Conservation (phyloP, 2,329 filamentous ascomycete genomes). For the Decorospora gaudefroyi region DNA sequence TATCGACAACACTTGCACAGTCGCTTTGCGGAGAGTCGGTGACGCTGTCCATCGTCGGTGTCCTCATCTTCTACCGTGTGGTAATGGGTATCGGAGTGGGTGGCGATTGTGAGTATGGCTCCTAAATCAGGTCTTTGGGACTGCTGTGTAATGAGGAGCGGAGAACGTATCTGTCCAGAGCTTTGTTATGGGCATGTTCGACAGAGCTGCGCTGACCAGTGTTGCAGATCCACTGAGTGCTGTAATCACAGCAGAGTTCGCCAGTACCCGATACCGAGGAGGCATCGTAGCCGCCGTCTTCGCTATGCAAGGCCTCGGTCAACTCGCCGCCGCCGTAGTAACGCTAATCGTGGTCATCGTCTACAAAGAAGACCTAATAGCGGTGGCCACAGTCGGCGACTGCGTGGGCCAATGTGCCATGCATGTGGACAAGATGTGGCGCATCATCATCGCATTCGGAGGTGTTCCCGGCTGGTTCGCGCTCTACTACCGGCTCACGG, state of each 20-base stretch:
- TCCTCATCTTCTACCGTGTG: slow-evolving; percentile 50
- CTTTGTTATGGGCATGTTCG: no score
- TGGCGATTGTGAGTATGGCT: slow-evolving; percentile 29
- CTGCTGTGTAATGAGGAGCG: no score
- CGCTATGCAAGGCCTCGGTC: slow-evolving; percentile 84
- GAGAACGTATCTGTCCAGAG: no score
- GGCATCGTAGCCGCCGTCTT: slow-evolving; percentile 89
- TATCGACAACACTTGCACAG: slow-evolving; percentile 48
- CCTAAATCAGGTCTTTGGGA: no score
- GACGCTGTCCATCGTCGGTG: slow-evolving; percentile 45
- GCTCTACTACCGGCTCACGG: slow-evolving; percentile 83
- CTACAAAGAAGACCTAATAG: slow-evolving; percentile 67
- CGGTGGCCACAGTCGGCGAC: slow-evolving; percentile 55
- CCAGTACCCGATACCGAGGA: slow-evolving; percentile 81
- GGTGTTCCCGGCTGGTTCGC: slow-evolving; percentile 79
- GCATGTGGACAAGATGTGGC: slow-evolving; percentile 88
- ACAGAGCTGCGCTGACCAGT: slow-evolving; percentile 44
- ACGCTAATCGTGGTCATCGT: slow-evolving; percentile 73
- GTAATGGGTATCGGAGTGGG: slow-evolving; percentile 47
- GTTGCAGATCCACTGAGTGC: slow-evolving; percentile 68
- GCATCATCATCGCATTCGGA: slow-evolving; percentile 77
- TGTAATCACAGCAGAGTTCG: slow-evolving; percentile 86
- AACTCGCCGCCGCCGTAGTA: slow-evolving; percentile 74
- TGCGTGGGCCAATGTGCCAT: slow-evolving; percentile 68
- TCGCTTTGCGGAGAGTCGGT: slow-evolving; percentile 44